phyloP scores from a whole-genome alignment of 768 basidiomycete genomes.

The Agrocybe pediades region DNA sequence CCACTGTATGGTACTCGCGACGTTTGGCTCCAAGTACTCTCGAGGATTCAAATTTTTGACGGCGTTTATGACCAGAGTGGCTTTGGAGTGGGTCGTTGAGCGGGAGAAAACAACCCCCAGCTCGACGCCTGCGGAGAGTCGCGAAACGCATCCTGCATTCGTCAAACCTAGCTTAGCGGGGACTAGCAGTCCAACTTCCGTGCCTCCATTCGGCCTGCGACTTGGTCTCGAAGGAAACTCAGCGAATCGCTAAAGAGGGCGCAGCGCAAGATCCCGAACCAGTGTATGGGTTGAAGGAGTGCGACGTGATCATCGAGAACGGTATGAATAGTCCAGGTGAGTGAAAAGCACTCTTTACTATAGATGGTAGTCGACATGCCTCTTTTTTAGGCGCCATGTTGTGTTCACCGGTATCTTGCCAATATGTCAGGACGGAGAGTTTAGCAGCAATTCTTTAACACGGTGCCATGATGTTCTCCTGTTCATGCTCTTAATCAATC shows the following conservation, averaged over 20 bases:
- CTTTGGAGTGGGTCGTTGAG: too few species aligned
- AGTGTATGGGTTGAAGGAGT: conserved; percentile 35
- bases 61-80: too few species aligned
- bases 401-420: conserved; percentile 91
- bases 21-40: too few species aligned
- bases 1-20: too few species aligned
- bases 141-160: conserved; percentile 68
- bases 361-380: neutral
- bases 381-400: conserved; percentile 62
- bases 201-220: conserved; percentile 21
- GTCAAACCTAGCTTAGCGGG: conserved; percentile 65
- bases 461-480: conserved; percentile 44
- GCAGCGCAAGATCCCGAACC: conserved; percentile 17
- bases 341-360: neutral
- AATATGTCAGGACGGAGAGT: conserved; percentile 73
- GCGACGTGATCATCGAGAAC: conserved; percentile 71
- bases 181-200: conserved; percentile 19
- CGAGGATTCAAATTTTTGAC: too few species aligned
- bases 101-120: conserved; percentile 68
- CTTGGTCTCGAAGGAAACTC: conserved; percentile 23
- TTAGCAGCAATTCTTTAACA: conserved; percentile 85
- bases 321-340: conserved; percentile 76
- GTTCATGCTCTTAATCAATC: neutral
- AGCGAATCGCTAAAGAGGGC: conserved; percentile 34
- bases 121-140: conserved; percentile 67